Percentiles rank a stretch among this genome's conserved stretches.
Evolutionary conservation across 1,284 basidiomycete genomes (phyloP).

Genomic region (Leccinum huronense): DNA sequence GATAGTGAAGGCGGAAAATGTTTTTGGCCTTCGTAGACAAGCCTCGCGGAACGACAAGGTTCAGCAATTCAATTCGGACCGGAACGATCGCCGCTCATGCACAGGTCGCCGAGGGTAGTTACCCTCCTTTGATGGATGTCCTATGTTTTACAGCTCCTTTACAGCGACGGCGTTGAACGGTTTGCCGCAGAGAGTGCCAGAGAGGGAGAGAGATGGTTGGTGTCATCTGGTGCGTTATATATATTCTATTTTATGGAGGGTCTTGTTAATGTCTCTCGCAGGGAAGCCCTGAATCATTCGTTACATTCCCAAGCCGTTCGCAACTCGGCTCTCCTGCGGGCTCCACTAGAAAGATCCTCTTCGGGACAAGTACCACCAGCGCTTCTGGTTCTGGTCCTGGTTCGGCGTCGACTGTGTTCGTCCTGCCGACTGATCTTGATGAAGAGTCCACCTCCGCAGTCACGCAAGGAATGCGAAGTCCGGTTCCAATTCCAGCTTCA

Average conservation of each 20-base stretch:
- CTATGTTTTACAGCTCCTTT: slow-evolving; percentile 83
- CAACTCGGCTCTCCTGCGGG: slow-evolving; percentile 64
- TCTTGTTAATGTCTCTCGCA: slow-evolving; percentile 32
- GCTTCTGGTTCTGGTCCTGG: slow-evolving; percentile 41
- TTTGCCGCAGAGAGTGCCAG: slow-evolving; percentile 76
- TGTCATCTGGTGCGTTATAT: slow-evolving; percentile 67
- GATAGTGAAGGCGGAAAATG: slow-evolving; percentile 40
- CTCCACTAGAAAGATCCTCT: slow-evolving; percentile 67
- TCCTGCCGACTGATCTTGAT: slow-evolving; percentile 75
- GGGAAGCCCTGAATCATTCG: slow-evolving; percentile 62
- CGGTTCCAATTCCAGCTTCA: slow-evolving; percentile 46
- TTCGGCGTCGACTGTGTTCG: slow-evolving; percentile 67
- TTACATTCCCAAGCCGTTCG: slow-evolving; percentile 50
- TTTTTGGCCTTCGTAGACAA: slow-evolving; percentile 63
- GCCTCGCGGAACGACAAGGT: slow-evolving; percentile 45
- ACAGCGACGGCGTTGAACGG: slow-evolving; percentile 82
- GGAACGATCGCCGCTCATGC: slow-evolving; percentile 75
- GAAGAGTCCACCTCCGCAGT: slow-evolving; percentile 59
- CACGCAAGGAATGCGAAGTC: slow-evolving; percentile 43
- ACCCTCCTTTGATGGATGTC: slow-evolving; percentile 56
- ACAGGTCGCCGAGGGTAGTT: slow-evolving; percentile 52
- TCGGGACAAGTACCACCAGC: slow-evolving; percentile 43
- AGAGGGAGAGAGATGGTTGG: slow-evolving; percentile 79
- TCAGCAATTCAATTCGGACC: slow-evolving; percentile 35
- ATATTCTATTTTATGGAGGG: slow-evolving; percentile 14